phyloP scores from a whole-genome alignment of 148 eudicot genomes.

The Diospyros lotus region DNA sequence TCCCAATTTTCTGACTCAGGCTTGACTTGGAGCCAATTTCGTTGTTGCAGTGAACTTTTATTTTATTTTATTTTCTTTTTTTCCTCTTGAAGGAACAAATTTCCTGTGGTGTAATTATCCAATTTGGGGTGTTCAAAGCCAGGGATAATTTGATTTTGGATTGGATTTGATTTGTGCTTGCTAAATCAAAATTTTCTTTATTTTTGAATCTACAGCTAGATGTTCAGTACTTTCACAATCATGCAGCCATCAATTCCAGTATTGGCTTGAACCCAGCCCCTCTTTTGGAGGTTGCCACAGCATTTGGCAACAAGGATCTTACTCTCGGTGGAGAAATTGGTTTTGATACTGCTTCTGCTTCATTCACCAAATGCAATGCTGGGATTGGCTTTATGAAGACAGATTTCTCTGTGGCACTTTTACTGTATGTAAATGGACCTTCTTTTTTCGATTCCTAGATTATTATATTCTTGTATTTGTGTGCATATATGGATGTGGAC shows the following conservation, averaged over 20 bases:
- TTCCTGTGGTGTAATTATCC: not conserved
- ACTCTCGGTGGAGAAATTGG: constrained; percentile 84
- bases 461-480: not conserved
- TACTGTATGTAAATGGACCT: constrained; percentile 53
- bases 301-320: constrained; percentile 63
- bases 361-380: constrained; percentile 78
- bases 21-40: no score
- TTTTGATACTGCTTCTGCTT: constrained; percentile 80
- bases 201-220: constrained; percentile 52
- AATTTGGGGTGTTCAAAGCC: not conserved
- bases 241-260: constrained; percentile 67
- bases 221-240: constrained; percentile 64
- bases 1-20: no score
- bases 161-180: not conserved
- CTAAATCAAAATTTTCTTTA: constrained; percentile 7
- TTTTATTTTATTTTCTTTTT: not conserved
- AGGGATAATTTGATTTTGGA: not conserved
- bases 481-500: not conserved
- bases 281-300: constrained; percentile 60
- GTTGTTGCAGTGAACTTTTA: not conserved
- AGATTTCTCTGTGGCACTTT: constrained; percentile 72
- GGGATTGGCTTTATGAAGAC: constrained; percentile 66
- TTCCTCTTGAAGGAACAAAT: not conserved
- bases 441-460: not conserved
- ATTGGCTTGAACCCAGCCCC: constrained; percentile 82